Evolutionary conservation across 108 stramenopile genomes (phyloP).

Genomic region (Epipyxis sp.): DNA sequence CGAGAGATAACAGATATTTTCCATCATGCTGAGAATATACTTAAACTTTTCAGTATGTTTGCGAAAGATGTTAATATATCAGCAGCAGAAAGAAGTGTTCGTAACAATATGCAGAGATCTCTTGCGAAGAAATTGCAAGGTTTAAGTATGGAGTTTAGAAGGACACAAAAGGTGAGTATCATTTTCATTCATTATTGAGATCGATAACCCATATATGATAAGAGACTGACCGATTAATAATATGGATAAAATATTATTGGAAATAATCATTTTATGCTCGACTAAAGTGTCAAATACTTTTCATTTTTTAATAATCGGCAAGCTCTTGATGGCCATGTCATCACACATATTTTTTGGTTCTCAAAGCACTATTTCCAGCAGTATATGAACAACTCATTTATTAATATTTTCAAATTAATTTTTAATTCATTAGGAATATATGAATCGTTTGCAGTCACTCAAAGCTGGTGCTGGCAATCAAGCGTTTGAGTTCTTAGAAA

Average conservation of each 20-base stretch:
- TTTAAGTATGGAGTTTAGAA: conserved; percentile 78
- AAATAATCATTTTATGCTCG: conserved; percentile 49
- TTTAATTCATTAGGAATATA: conserved; percentile 62
- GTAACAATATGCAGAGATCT: conserved; percentile 62
- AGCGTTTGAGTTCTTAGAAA: neutral
- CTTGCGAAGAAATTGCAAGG: conserved; percentile 90
- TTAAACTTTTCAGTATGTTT: conserved; percentile 29
- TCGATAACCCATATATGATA: too few species aligned
- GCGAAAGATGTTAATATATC: conserved; percentile 35
- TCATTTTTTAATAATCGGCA: too few species aligned
- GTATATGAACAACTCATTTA: too few species aligned
- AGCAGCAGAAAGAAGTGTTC: conserved; percentile 46
- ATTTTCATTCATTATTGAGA: neutral
- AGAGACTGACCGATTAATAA: too few species aligned
- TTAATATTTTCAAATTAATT: too few species aligned
- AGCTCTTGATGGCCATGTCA: too few species aligned
- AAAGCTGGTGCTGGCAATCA: conserved; percentile 34
- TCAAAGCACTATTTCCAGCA: too few species aligned
- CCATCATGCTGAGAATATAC: conserved; percentile 74
- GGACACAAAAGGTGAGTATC: conserved; percentile 89
- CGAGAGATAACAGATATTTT: conserved; percentile 63
- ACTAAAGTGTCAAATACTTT: conserved; percentile 41
- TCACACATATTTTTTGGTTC: too few species aligned
- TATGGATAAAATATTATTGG: conserved; percentile 15
- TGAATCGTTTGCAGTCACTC: too few species aligned